Evolutionary conservation across 1,284 basidiomycete species (phyloP).

Genomic region (Paramarasmius palmivorus): DNA sequence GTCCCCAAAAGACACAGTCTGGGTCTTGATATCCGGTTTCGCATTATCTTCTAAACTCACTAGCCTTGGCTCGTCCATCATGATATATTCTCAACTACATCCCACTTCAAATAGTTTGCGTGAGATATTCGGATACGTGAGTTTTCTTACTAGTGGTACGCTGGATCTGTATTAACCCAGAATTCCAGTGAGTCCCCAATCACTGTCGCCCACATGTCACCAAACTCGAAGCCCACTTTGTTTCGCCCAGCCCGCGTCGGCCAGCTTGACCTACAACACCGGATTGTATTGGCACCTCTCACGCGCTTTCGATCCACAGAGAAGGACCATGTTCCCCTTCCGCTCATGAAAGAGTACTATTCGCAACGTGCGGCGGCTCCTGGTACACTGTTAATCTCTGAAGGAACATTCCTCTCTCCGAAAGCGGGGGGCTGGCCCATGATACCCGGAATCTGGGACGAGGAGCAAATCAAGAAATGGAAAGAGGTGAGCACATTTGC

Average conservation of each 20-base stretch:
- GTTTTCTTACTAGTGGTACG: no score
- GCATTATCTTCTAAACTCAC: no score
- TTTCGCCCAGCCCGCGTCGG: constrained; percentile 48
- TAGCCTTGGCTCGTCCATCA: no score
- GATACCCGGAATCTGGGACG: constrained; percentile 40
- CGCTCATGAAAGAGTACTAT: constrained; percentile 40
- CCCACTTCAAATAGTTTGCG: no score
- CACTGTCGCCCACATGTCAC: no score
- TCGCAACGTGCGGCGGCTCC: constrained; percentile 37
- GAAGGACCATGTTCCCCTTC: constrained; percentile 8
- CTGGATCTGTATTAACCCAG: no score
- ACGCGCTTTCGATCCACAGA: constrained; percentile 27
- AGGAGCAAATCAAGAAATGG: constrained; percentile 44
- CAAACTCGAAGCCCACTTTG: no score
- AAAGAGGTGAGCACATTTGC: constrained; percentile 38
- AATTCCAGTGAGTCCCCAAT: no score
- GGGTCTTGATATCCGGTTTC: no score
- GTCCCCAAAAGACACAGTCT: no score
- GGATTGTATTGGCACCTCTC: constrained; percentile 50
- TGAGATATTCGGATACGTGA: no score
- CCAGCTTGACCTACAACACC: constrained; percentile 36
- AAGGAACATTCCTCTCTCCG: constrained; percentile 39
- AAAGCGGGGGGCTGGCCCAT: constrained; percentile 33
- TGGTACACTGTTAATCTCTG: constrained; percentile 46
- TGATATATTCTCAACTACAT: no score